These are phyloP conservation scores for Fraxinus anomala DNA, from an alignment of 257 asterid genomes.

Conservation along the genomic window DNA sequence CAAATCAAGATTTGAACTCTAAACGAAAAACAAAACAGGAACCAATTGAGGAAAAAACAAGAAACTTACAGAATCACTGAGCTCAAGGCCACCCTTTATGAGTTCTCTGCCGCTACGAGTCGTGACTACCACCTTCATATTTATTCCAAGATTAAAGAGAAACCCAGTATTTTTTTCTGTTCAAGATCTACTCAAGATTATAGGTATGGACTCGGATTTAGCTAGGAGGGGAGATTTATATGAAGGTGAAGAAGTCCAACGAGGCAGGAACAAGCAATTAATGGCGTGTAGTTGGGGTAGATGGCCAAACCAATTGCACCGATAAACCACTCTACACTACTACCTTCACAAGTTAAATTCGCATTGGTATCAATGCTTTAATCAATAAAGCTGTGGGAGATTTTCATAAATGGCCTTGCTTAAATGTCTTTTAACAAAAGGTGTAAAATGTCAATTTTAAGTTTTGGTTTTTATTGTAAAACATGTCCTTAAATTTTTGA, in stretches of 20 bases:
- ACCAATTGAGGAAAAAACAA: background rate
- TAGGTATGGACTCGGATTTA: slow-evolving; percentile 18
- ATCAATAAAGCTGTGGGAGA: no score
- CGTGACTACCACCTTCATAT: slow-evolving; percentile 73
- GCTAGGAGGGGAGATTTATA: background rate
- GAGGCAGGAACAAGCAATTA: slow-evolving; percentile 13
- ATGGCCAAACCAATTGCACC: slow-evolving; percentile 26
- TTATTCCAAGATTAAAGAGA: background rate
- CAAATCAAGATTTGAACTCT: slow-evolving; percentile 17
- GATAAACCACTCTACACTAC: slow-evolving; percentile 11
- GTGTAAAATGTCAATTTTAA: no score
- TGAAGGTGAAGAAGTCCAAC: background rate
- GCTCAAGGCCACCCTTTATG: slow-evolving; percentile 80
- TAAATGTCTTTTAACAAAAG: no score
- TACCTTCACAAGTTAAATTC: no score
- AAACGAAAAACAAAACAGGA: background rate
- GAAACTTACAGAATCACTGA: slow-evolving; percentile 63
- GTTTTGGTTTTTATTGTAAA: no score
- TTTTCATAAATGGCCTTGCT: no score
- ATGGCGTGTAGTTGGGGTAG: slow-evolving; percentile 39
- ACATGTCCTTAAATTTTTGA: no score
- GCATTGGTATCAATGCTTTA: no score
- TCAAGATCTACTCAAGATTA: slow-evolving; percentile 31
- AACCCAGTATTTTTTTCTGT: background rate
- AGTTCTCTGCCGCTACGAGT: slow-evolving; percentile 93